Evolutionary conservation across 2,329 filamentous ascomycete species (phyloP).

Genomic region (Penicillium vulpinum): DNA sequence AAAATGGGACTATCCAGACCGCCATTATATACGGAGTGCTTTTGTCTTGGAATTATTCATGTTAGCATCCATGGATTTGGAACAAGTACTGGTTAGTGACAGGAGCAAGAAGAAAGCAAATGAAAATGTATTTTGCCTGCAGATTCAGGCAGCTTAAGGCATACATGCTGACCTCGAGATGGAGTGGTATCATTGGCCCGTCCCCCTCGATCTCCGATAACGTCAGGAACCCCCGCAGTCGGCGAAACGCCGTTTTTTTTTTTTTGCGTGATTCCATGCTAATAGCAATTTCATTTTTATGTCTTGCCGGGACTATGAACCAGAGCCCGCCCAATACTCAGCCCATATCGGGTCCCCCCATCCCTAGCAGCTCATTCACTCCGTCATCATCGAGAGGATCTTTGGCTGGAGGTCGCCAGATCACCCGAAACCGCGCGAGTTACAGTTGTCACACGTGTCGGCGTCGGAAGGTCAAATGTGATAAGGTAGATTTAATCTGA

Average conservation of each 20-base stretch:
- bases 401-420: slow-evolving; percentile 41
- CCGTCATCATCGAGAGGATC: slow-evolving; percentile 13
- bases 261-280: not conserved
- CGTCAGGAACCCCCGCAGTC: slow-evolving; percentile 6
- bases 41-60: no score
- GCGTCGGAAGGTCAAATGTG: slow-evolving; percentile 50
- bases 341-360: slow-evolving; percentile 4
- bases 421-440: slow-evolving; percentile 49
- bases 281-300: not conserved
- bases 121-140: not conserved
- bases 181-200: not conserved
- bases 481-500: slow-evolving; percentile 35
- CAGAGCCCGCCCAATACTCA: slow-evolving; percentile 9
- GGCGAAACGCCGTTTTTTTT: not conserved
- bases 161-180: not conserved
- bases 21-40: no score
- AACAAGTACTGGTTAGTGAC: not conserved
- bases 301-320: slow-evolving; percentile 16
- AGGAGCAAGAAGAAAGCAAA: not conserved
- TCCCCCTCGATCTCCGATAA: not conserved
- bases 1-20: no score
- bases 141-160: not conserved
- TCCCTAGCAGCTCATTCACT: slow-evolving; percentile 6
- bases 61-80: no score
- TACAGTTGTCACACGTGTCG: slow-evolving; percentile 51